Conservation (phyloP, 345 rosid genomes). For the Arabis alpina region DNA sequence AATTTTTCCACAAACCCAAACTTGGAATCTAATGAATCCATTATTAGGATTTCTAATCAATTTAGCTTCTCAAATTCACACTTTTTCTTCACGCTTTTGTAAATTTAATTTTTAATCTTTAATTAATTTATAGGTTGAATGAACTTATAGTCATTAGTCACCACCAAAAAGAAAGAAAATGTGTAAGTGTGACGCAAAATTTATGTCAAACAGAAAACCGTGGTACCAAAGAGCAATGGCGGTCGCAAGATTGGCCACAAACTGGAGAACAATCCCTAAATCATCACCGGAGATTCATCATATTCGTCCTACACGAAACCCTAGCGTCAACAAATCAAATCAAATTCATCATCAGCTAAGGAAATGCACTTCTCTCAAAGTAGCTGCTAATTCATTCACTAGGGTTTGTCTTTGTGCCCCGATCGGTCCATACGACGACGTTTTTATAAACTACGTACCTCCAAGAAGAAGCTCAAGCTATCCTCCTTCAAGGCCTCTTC, state of each 20-base stretch:
- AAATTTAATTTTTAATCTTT: too few species aligned
- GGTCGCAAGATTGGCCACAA: conserved; percentile 56
- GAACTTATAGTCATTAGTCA: background rate
- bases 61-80: conserved; percentile 4
- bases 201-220: conserved; percentile 64
- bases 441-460: conserved; percentile 67
- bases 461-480: conserved; percentile 90
- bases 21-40: conserved; percentile 16
- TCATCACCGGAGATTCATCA: conserved; percentile 42
- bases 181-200: conserved; percentile 37
- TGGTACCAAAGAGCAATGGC: conserved; percentile 97
- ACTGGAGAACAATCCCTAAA: conserved; percentile 62
- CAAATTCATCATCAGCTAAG: conserved; percentile 51
- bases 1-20: conserved; percentile 1
- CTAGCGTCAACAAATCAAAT: conserved; percentile 50
- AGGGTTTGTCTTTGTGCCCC: conserved; percentile 92
- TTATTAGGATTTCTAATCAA: conserved; percentile 2
- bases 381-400: conserved; percentile 75
- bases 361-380: conserved; percentile 73
- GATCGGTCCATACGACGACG: conserved; percentile 87
- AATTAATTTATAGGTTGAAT: conserved; percentile 3
- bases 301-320: conserved; percentile 38
- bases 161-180: background rate
- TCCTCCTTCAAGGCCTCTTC: conserved; percentile 68
- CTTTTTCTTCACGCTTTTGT: background rate